Percentiles rank a stretch among this genome's conserved stretches.
These are phyloP conservation scores for Holtermanniella nyarrowii DNA, from an alignment of 768 basidiomycete genomes.

Conservation along the genomic window DNA sequence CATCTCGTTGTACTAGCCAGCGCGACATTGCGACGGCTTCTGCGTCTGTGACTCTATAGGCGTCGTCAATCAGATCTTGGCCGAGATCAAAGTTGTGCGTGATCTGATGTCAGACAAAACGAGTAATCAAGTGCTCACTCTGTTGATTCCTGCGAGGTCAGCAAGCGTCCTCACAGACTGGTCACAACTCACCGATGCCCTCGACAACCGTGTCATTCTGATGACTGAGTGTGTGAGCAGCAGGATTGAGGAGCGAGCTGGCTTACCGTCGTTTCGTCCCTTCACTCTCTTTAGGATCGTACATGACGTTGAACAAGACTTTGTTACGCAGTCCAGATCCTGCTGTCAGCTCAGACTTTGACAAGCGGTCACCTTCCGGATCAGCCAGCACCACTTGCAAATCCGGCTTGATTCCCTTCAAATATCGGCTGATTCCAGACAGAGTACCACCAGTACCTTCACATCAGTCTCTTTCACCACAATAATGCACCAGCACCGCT, in stretches of 20 bases:
- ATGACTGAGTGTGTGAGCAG: constrained; percentile 13
- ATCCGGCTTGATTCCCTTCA: constrained; percentile 63
- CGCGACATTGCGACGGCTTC: constrained; percentile 96
- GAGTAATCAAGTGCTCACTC: constrained; percentile 42
- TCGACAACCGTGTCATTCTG: constrained; percentile 78
- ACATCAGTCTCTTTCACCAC: neutral
- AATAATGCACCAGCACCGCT: constrained; percentile 63
- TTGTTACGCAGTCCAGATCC: constrained; percentile 90
- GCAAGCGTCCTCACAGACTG: neutral
- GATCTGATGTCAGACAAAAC: constrained; percentile 37
- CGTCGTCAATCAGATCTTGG: constrained; percentile 74
- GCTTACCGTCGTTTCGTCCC: constrained; percentile 69
- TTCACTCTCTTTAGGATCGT: constrained; percentile 80
- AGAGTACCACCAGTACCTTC: constrained; percentile 93
- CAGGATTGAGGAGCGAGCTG: too few relatives aligned
- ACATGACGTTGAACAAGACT: constrained; percentile 92
- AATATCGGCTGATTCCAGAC: constrained; percentile 66
- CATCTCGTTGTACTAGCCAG: constrained; percentile 79
- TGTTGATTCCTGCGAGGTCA: constrained; percentile 52
- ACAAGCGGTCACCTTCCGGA: constrained; percentile 55
- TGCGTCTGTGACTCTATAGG: constrained; percentile 80
- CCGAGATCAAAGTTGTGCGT: constrained; percentile 84
- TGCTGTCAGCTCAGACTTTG: constrained; percentile 1
- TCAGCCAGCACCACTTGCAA: constrained; percentile 70
- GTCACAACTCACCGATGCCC: constrained; percentile 51